Percentiles rank a stretch among this genome's conserved stretches.
These are phyloP conservation scores for Fusarium sp. DNA, from an alignment of 2,329 filamentous ascomycete genomes.

Conservation along the genomic window DNA sequence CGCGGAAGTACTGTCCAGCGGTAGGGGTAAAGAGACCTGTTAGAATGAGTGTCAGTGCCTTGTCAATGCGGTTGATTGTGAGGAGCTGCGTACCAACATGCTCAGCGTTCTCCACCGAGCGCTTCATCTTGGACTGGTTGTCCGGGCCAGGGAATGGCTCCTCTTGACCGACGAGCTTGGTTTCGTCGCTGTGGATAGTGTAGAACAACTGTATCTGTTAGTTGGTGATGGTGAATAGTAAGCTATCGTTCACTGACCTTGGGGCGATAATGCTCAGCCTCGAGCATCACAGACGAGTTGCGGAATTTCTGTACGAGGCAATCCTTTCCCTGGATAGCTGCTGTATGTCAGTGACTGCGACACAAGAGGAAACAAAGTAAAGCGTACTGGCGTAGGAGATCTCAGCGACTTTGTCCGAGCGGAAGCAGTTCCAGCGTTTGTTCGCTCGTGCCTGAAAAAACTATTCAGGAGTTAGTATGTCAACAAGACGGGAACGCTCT, in stretches of 20 bases:
- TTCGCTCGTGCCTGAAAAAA: constrained; percentile 78
- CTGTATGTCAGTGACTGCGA: constrained; percentile 38
- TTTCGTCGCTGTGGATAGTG: constrained; percentile 58
- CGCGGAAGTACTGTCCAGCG: constrained; percentile 75
- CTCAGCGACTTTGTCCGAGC: constrained; percentile 85
- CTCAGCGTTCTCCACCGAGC: constrained; percentile 87
- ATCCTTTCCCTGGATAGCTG: constrained; percentile 91
- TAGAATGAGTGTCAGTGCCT: neutral
- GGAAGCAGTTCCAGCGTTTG: constrained; percentile 82
- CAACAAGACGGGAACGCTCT: neutral
- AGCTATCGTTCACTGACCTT: constrained; percentile 65
- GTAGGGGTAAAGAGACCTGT: constrained; percentile 83
- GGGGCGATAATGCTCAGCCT: constrained; percentile 82
- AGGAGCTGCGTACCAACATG: constrained; percentile 72
- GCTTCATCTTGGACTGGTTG: constrained; percentile 87
- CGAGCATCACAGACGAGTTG: constrained; percentile 95
- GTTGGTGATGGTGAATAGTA: neutral
- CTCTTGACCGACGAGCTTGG: constrained; percentile 72
- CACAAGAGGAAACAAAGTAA: accelerated
- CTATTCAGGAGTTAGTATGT: constrained; percentile 53
- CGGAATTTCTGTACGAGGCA: constrained; percentile 94
- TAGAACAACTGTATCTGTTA: constrained; percentile 58
- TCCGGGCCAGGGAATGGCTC: constrained; percentile 81
- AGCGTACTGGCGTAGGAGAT: constrained; percentile 92
- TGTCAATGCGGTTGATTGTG: neutral